Base-by-base conservation (phyloP, 176 grass and related monocot genomes). In the Rhynchospora breviuscula region DNA sequence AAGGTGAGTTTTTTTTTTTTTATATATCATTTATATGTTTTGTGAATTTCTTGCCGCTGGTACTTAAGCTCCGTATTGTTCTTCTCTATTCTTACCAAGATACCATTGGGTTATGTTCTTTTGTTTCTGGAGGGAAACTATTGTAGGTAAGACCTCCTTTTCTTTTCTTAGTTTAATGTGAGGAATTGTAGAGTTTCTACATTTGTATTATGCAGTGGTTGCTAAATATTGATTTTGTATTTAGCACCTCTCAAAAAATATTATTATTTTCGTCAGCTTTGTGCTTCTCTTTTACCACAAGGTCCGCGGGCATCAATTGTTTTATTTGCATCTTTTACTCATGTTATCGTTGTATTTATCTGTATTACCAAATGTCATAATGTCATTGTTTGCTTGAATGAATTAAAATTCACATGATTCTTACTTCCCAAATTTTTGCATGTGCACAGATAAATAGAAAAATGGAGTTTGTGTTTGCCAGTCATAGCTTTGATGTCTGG, bases 401-500 rank as follows among this genome's bases (percentile, higher is more conserved):
- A 77, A 77, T 23, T 5, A 29, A 23, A 56, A 31, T 56, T 6
- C 49, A 63, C 9, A 63, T 45, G 43, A 63, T 63, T 57, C 73
- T 77, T 77, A 77, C 14, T 17, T 52, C 15, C 53, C 48, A 2
- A 77, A 62, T 63, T 59, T 49, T 68, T 40, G 59, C 68, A 9
- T 83, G 54, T 8, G 72, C 21, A 73, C 88, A 99, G 93, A 95
- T 99, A 19, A 99, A 99, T 81, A 99, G 91, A 87, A 93, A 79
- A 86, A 95, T 83, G 64, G 93, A 99, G 73, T 95, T 90, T 85
- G 96, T 99, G 59, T 99, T 99, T 93, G 93, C 96, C 26, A 99
- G 93, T 56, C 85, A 99, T 85, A 91, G 81, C 80, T 99, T 99
- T 54, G 96, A 95, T 83, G 80, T 95, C 45, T 95, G 96, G 93